Base-by-base conservation (phyloP, 768 basidiomycete genomes). In the Boletus tomentosulus region DNA sequence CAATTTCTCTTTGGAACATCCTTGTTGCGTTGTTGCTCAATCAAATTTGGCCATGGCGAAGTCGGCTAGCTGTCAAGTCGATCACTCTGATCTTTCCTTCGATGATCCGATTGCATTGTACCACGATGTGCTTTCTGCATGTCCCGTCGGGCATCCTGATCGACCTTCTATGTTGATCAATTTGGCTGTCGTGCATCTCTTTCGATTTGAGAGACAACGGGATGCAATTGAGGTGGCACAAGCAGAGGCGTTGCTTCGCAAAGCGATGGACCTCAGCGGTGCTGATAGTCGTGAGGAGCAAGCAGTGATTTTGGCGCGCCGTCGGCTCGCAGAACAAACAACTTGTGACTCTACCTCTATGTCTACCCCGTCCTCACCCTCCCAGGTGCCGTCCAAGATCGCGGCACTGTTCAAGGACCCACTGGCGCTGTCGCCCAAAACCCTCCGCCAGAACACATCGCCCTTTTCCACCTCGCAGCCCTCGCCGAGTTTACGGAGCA, bases 391-490 rank as follows among this genome's bases (percentile, higher is more conserved):
- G n/a, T n/a, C n/a, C n/a, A n/a, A n/a, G n/a, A n/a, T n/a, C n/a
- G n/a, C n/a, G n/a, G n/a, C n/a, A n/a, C n/a, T n/a, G n/a, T n/a
- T n/a, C n/a, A n/a, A n/a, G n/a, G n/a, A n/a, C n/a, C n/a, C n/a
- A n/a, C n/a, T n/a, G n/a, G n/a, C n/a, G n/a, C n/a, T n/a, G n/a
- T n/a, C n/a, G n/a, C n/a, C n/a, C n/a, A n/a, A n/a, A n/a, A 50
- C 77, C 10, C 65, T 73, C 16, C 63, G 75, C 6, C 71, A 74
- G 22, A 65, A 72, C 58, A 81, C 85, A 0, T 77, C 83, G n/a
- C 84, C 4, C 94, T 97, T 74, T 92, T 86, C 75, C 76, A 83
- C 57, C 85, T 97, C 28, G 74, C 80, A 22, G 85, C 95, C 0
- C 79, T 98, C 38, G 74, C 81, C 35, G 68, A 76, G 51, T 98